phyloP scores from a whole-genome alignment of 306 rosid species.

The Begonia fuchsioides region DNA sequence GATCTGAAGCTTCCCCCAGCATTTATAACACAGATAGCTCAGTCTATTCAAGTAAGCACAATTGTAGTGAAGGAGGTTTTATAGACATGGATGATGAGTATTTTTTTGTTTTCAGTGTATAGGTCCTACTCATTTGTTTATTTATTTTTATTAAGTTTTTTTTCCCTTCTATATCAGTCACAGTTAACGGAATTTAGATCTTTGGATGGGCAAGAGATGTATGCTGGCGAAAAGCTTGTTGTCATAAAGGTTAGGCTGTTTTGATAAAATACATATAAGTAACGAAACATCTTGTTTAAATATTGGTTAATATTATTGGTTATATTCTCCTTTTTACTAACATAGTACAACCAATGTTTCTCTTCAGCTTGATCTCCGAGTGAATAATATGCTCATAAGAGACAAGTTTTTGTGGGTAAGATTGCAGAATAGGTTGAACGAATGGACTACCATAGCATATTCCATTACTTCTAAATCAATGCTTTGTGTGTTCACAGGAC shows the following conservation, averaged over 20 bases:
- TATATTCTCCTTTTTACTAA: too few relatives aligned
- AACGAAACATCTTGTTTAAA: background rate
- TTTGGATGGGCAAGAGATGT: conserved; percentile 86
- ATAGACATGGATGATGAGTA: background rate
- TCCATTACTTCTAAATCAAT: background rate
- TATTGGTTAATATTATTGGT: too few relatives aligned
- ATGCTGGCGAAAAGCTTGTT: conserved; percentile 70
- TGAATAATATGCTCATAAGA: conserved; percentile 71
- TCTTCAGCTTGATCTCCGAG: conserved; percentile 81
- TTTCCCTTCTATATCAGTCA: conserved; percentile 30
- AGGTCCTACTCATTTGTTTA: background rate
- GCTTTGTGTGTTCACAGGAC: conserved; percentile 38
- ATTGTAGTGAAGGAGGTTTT: background rate
- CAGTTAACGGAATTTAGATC: conserved; percentile 71
- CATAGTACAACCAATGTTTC: background rate
- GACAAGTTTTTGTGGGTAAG: conserved; percentile 96
- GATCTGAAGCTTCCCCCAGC: conserved; percentile 77
- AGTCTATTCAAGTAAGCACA: conserved; percentile 58
- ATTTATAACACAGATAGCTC: conserved; percentile 62
- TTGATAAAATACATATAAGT: conserved; percentile 43
- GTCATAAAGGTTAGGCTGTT: conserved; percentile 50
- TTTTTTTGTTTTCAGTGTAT: background rate
- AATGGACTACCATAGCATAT: too few relatives aligned
- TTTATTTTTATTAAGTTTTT: too few relatives aligned
- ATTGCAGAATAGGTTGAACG: conserved; percentile 1